Evolutionary conservation across 2,329 filamentous ascomycete species (phyloP).

Genomic region (Monilinia fructigena): DNA sequence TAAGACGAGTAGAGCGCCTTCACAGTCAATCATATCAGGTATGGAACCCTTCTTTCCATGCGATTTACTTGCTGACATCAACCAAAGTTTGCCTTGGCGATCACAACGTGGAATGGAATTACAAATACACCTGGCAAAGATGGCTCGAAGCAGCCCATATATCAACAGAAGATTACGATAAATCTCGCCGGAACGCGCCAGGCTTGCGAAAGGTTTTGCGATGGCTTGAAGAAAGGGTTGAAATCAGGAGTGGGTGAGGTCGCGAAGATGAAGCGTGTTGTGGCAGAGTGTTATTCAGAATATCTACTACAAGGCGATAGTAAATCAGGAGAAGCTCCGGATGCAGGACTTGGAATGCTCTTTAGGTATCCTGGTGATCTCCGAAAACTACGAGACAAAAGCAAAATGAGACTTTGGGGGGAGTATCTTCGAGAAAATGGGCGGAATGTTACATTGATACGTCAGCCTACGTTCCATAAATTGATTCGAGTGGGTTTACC

Average conservation of each 20-base stretch:
- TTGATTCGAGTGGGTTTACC: conserved; percentile 92
- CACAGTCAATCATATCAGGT: conserved; percentile 86
- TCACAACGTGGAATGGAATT: conserved; percentile 90
- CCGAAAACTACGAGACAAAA: conserved; percentile 87
- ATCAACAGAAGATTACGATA: conserved; percentile 84
- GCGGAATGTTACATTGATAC: conserved; percentile 84
- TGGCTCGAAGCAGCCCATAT: conserved; percentile 44
- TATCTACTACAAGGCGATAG: conserved; percentile 67
- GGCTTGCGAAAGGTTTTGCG: conserved; percentile 92
- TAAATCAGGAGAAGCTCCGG: conserved; percentile 67
- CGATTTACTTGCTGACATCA: conserved; percentile 30
- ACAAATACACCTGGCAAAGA: conserved; percentile 48
- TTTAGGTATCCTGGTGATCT: conserved; percentile 95
- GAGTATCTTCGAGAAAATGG: conserved; percentile 96
- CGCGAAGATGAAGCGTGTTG: conserved; percentile 76
- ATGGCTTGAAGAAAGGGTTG: conserved; percentile 87
- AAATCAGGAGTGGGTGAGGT: conserved; percentile 86
- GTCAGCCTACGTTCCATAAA: conserved; percentile 97
- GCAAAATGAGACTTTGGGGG: conserved; percentile 96
- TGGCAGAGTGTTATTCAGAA: conserved; percentile 87
- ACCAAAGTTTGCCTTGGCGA: conserved; percentile 76
- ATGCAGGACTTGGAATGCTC: conserved; percentile 87
- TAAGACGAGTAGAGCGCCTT: conserved; percentile 85
- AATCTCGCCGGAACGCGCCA: conserved; percentile 86
- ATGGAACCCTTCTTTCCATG: conserved; percentile 28